Percentiles rank a stretch among this genome's conserved stretches.
Conservation (phyloP, 2,329 filamentous ascomycete genomes). For the Sclerotinia subarctica region DNA sequence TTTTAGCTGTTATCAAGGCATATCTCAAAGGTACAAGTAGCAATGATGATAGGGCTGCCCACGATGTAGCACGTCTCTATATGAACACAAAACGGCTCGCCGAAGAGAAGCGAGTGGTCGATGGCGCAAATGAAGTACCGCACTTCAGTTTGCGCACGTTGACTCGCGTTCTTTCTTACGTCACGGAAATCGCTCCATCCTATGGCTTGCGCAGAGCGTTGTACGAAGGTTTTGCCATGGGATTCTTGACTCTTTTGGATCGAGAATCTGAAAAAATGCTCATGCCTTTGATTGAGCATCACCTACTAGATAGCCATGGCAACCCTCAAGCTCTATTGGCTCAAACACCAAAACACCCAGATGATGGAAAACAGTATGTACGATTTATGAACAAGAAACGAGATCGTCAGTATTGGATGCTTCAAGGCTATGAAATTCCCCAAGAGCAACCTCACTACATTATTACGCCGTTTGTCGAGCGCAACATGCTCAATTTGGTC, state of each 20-base stretch:
- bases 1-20: constrained; percentile 82
- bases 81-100: constrained; percentile 80
- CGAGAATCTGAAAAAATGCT: constrained; percentile 76
- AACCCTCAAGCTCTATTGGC: constrained; percentile 71
- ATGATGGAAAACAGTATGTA: constrained; percentile 74
- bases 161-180: constrained; percentile 85
- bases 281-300: constrained; percentile 73
- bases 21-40: constrained; percentile 74
- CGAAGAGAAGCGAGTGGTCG: constrained; percentile 79
- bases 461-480: constrained; percentile 90
- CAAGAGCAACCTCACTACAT: constrained; percentile 87
- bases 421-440: constrained; percentile 64
- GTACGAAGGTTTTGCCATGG: constrained; percentile 97
- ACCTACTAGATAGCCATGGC: constrained; percentile 69
- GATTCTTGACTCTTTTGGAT: constrained; percentile 86
- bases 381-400: constrained; percentile 65
- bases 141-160: constrained; percentile 96
- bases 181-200: constrained; percentile 75
- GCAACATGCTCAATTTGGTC: constrained; percentile 91
- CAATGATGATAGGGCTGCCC: constrained; percentile 68
- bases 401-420: constrained; percentile 82
- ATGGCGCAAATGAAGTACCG: constrained; percentile 91
- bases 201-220: constrained; percentile 84
- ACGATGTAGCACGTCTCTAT: constrained; percentile 84
- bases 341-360: constrained; percentile 73